Evolutionary conservation across 129 eudicot genomes (phyloP).

Genomic region (Lactuca sativa): DNA sequence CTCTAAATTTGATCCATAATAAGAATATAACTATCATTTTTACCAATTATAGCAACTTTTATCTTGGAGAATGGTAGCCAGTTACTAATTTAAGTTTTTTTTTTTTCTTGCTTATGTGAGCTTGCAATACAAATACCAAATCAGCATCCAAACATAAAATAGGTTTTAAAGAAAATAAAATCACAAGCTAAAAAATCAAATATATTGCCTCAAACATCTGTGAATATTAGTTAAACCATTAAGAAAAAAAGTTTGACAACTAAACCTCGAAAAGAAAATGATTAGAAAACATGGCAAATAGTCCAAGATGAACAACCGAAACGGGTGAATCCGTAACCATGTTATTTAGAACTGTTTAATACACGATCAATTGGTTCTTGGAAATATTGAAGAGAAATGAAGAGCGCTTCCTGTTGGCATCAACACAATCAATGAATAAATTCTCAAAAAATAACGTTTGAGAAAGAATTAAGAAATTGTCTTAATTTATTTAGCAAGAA

Average conservation of each 20-base stretch:
- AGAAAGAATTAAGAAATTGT: background rate
- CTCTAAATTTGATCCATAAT: no score
- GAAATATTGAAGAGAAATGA: slow-evolving; percentile 89
- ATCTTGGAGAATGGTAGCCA: no score
- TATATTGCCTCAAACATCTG: background rate
- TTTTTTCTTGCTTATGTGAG: background rate
- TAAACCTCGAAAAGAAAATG: background rate
- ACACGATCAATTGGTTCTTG: slow-evolving; percentile 86
- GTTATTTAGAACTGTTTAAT: slow-evolving; percentile 22
- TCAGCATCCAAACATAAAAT: background rate
- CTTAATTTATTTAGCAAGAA: background rate
- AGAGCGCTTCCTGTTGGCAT: slow-evolving; percentile 81
- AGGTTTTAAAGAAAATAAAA: background rate
- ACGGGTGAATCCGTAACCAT: background rate
- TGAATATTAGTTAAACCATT: slow-evolving; percentile 1
- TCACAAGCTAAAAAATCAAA: slow-evolving; percentile 2
- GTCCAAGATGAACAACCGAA: slow-evolving; percentile 6
- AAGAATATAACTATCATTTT: no score
- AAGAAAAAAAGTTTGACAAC: background rate
- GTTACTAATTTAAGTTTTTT: no score
- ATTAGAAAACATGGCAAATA: background rate
- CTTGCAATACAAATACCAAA: no score
- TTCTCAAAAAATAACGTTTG: background rate
- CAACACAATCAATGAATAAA: background rate
- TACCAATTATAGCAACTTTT: no score